Evolutionary conservation across 352 stramenopile species (phyloP).

Genomic region (Phytophthora pseudosyringae): DNA sequence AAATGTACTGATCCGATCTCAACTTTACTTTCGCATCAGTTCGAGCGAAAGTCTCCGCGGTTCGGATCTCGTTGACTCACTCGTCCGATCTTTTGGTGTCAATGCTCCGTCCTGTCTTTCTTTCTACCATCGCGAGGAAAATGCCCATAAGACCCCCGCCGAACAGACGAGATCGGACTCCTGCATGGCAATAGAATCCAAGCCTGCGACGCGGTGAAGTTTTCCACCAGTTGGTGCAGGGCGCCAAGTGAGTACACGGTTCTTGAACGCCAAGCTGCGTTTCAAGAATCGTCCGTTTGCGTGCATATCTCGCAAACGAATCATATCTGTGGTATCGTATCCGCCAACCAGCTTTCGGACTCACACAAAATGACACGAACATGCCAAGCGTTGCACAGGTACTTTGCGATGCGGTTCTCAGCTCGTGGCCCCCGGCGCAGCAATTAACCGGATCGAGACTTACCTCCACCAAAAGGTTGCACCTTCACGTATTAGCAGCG

Average conservation of each 20-base stretch:
- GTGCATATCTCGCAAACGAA: constrained; percentile 31
- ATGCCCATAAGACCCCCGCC: too few relatives aligned
- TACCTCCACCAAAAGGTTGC: not conserved
- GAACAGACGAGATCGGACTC: not conserved
- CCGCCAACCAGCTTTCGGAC: too few relatives aligned
- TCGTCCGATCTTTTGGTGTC: constrained; percentile 7
- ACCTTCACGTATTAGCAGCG: too few relatives aligned
- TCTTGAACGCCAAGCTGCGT: constrained; percentile 23
- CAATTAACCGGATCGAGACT: not conserved
- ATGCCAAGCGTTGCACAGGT: not conserved
- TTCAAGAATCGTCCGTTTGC: constrained; percentile 34
- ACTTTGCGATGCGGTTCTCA: constrained; percentile 3
- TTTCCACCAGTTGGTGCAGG: constrained; percentile 18
- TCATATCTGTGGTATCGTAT: not conserved
- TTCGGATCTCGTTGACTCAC: constrained; percentile 6
- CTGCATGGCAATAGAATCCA: not conserved
- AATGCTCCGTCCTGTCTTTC: not conserved
- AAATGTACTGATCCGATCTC: too few relatives aligned
- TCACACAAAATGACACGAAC: too few relatives aligned
- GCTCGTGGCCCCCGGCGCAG: constrained; percentile 2
- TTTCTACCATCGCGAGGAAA: not conserved
- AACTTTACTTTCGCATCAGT: not conserved
- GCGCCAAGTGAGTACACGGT: constrained; percentile 10
- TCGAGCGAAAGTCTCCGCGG: not conserved
- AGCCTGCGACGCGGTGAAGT: constrained; percentile 3